phyloP scores from a whole-genome alignment of 2,329 filamentous ascomycete species.

The Fonsecaea nubica region DNA sequence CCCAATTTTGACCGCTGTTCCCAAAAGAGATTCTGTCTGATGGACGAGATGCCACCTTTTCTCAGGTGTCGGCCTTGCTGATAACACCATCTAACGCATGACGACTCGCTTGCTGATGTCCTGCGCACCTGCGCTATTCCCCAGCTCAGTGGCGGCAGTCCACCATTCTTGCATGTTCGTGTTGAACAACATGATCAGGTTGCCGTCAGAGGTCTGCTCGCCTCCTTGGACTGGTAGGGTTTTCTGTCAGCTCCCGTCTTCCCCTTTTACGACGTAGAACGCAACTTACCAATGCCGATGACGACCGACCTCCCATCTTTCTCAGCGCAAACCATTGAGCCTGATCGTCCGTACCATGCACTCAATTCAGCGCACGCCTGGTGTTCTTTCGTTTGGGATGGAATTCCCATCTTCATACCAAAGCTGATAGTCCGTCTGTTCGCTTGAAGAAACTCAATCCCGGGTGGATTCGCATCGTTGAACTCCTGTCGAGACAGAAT shows the following conservation, averaged over 20 bases:
- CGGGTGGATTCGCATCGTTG: slow-evolving; percentile 1
- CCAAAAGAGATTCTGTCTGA: too few species aligned
- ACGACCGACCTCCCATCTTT: slow-evolving; percentile 15
- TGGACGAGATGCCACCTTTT: too few species aligned
- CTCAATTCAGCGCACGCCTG: slow-evolving; percentile 19
- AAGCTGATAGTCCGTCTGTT: slow-evolving; percentile 22
- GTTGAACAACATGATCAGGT: slow-evolving; percentile 19
- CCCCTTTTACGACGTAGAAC: not conserved
- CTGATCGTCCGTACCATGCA: slow-evolving; percentile 17
- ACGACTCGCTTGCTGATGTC: slow-evolving; percentile 5
- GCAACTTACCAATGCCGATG: slow-evolving; percentile 21
- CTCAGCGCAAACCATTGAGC: slow-evolving; percentile 22
- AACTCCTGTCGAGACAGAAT: slow-evolving; percentile 15
- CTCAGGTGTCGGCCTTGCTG: not conserved
- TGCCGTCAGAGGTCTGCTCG: not conserved
- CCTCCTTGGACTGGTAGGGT: not conserved
- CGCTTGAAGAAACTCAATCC: slow-evolving; percentile 4
- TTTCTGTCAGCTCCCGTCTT: not conserved
- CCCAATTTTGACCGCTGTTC: too few species aligned
- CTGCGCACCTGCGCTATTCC: slow-evolving; percentile 12
- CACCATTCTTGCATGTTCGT: slow-evolving; percentile 14
- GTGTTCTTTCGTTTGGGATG: slow-evolving; percentile 3
- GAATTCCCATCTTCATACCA: slow-evolving; percentile 15
- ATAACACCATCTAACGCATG: not conserved
- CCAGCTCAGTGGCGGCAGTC: slow-evolving; percentile 14